A percentile compares a stretch with the other conserved stretches of the same genome.
Conservation (phyloP, 345 rosid genomes). For the Cardiospermum halicacabum region DNA sequence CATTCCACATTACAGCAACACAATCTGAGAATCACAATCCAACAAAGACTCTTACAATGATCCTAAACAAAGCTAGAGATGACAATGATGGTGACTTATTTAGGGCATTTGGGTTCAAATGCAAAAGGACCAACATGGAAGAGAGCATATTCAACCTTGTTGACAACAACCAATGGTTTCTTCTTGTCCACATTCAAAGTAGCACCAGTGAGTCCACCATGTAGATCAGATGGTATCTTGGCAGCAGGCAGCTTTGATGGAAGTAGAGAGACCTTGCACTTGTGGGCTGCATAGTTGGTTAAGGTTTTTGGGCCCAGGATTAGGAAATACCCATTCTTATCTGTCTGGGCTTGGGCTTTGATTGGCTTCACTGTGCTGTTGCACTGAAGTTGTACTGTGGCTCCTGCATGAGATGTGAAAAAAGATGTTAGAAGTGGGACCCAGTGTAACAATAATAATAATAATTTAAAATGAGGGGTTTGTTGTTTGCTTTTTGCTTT, state of each 20-base stretch:
- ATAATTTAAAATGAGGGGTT: no score
- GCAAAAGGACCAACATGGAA: constrained; percentile 80
- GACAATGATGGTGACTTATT: no score
- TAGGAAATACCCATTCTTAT: constrained; percentile 81
- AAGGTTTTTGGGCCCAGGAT: constrained; percentile 59
- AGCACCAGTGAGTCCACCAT: constrained; percentile 56
- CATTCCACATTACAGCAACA: no score
- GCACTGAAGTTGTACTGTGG: constrained; percentile 64
- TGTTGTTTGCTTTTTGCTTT: no score
- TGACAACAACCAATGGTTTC: constrained; percentile 22
- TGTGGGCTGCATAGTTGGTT: constrained; percentile 73
- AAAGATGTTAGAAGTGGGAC: no score
- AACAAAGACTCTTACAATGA: no score
- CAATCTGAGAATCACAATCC: no score
- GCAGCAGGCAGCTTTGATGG: constrained; percentile 44
- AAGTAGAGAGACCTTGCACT: constrained; percentile 53
- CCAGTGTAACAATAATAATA: not conserved
- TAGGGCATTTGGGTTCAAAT: constrained; percentile 62
- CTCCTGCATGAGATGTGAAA: no score
- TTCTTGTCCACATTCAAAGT: constrained; percentile 33
- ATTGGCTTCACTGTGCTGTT: constrained; percentile 44
- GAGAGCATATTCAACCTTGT: constrained; percentile 39
- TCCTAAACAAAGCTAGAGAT: no score
- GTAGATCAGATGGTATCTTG: constrained; percentile 42
- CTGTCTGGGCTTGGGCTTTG: constrained; percentile 33